Base-by-base conservation (phyloP, 345 rosid species). In the Ailanthus altissimus region DNA sequence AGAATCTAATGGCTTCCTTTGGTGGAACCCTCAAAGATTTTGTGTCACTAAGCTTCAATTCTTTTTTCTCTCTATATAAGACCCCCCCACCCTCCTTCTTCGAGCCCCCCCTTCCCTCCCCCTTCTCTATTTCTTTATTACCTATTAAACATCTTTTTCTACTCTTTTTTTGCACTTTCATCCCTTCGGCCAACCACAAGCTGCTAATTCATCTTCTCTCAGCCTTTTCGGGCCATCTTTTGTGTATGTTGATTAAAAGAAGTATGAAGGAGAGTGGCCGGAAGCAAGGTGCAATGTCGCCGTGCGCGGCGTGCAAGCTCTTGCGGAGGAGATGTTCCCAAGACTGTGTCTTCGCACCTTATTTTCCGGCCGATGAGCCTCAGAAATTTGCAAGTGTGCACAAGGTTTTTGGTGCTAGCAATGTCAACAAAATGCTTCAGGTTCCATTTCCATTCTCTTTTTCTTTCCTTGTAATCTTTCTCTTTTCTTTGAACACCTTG, bases 361-460 rank as follows among this genome's bases (percentile, higher is more conserved):
- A 94, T 77, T 94, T 94, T 77, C 98, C 97, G 0, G 91, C 94
- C 3, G 92, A 90, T 68, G 93, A 94, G 77, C 94, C 97, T 58
- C 92, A 90, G 51, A 94, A 93, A 73, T 94, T 94, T 79, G 97
- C 97, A 6, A 89, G 81, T 70, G 98, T 92, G 2, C 98, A 94
- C 75, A 91, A 89, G 84, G 90, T 94, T n/a, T 94, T 93, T 62
- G 98, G 98, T 46, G 98, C 98, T 12, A 93, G 98, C 88, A 94
- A 93, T 83, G 97, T 94, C 80, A 94, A 84, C 90, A 94, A 93
- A 83, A 86, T 93, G 93, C 63, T 94, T 71, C 97, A 94, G 98
- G 98, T 91, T 67, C 78, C 47, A 54, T 53, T 72, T 43, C 57
- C 65, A 42, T 49, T 26, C 38, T 32, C 38, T 38, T 20, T 42